A percentile compares a stretch with the other conserved stretches of the same genome.
Conservation (phyloP, 495 filamentous ascomycete genomes). For the Xylaria curta region DNA sequence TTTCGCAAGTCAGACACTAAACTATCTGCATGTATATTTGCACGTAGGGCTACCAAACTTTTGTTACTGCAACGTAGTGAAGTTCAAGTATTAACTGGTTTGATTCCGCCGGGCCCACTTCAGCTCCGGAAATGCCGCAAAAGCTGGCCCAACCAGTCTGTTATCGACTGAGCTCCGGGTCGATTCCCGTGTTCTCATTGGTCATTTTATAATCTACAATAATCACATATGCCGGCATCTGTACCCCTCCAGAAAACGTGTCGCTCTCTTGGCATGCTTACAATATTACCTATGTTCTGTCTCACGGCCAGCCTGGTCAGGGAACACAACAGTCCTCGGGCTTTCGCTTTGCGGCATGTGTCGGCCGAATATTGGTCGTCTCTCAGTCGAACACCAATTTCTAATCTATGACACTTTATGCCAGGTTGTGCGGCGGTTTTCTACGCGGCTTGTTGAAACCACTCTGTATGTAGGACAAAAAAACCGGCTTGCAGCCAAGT, state of each 20-base stretch:
- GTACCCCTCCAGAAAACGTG: constrained; percentile 2
- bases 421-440: not conserved
- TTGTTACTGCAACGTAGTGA: no score
- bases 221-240: not conserved
- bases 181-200: not conserved
- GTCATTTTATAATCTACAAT: not conserved
- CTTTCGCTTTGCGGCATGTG: not conserved
- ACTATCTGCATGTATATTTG: no score
- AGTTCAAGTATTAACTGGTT: no score
- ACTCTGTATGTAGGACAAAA: not conserved
- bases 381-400: not conserved
- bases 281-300: not conserved
- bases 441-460: not conserved
- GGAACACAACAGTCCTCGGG: not conserved
- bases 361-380: not conserved
- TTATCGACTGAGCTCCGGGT: not conserved
- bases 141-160: not conserved
- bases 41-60: no score
- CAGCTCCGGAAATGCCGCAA: no score
- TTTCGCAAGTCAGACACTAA: no score
- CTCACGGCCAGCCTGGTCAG: not conserved
- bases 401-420: not conserved
- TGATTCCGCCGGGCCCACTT: no score
- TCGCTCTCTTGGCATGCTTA: constrained; percentile 1
- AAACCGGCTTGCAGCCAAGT: not conserved